phyloP scores from a whole-genome alignment of 78 protist species.

The Dictyostelium intermedium region DNA sequence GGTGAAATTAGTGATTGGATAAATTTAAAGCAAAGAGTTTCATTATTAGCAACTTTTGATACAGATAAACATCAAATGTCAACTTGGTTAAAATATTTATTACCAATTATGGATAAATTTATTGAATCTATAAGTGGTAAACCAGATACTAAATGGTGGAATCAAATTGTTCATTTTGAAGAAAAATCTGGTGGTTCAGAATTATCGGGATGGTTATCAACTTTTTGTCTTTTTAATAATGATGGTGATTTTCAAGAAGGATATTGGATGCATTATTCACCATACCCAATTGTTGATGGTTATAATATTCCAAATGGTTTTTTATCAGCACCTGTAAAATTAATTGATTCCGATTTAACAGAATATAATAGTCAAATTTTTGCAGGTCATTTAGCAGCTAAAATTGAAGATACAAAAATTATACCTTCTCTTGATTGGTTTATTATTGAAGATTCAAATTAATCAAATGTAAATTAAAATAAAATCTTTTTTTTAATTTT shows the following conservation, averaged over 20 bases:
- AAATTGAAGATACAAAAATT: not conserved
- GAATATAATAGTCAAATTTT: not conserved
- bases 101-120: not conserved
- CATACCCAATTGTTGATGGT: not conserved
- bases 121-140: not conserved
- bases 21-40: not conserved
- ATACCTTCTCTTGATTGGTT: not conserved
- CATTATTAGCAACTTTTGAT: not conserved
- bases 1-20: not conserved
- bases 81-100: not conserved
- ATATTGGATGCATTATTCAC: not conserved
- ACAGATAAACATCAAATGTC: not conserved
- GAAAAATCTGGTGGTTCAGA: not conserved
- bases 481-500: not conserved
- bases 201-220: not conserved
- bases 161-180: not conserved
- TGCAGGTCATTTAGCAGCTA: not conserved
- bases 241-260: not conserved
- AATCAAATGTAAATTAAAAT: too few species aligned
- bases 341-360: not conserved
- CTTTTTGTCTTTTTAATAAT: not conserved
- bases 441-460: not conserved
- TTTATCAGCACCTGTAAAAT: not conserved
- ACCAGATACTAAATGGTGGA: not conserved
- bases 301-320: not conserved